Evolutionary conservation across 257 asterid genomes (phyloP), one percentile per base, ranked within the genome.

Genomic region (Schizonepeta tenuifolia): DNA sequence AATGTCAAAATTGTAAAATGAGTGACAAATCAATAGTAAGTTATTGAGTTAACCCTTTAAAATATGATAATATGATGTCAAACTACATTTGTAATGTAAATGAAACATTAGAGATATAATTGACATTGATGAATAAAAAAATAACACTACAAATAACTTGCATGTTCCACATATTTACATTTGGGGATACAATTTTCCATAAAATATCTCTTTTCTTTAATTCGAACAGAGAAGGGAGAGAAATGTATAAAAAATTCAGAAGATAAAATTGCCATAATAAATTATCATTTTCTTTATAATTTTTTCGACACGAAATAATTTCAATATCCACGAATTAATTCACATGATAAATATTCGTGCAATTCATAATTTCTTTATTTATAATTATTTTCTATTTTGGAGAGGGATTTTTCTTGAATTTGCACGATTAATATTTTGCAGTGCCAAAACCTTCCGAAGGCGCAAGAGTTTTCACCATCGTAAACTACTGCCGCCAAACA

Each of bases 401-500:
- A 53, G 13, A n/a, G n/a, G 13, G 15, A 47, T 54, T 54, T 70
- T 77, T 54, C 36, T 43, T 33, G 66, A 65, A 26, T 28, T 47
- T 54, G 40, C 21, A 77, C 41, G 51, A 43, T 7, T 22, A 28
- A 28, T 28, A 2, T 3, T 5, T 5, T 63, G 59, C 86, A 92
- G 98, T 83, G n/a, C 0, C 80, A 58, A 77, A 71, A 33, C 33
- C 66, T 10, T 86, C 90, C 0, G 81, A 85, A 3, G 58, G 86
- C 14, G 89, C 90, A 11, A 87, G 97, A 83, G 65, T 80, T 12
- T 94, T 94, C 85, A 94, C 99, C 41, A 82, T 94, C 7, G 80
- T 81, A 43, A 94, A 91, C 82, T 62, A 88, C 74, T 94, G 99
- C 86, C 70, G 59, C 51, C 92, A 94, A 75, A 91, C 97, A 21